Base-by-base conservation (phyloP, 139 green algal species). In the Spirogloea muscicola region DNA sequence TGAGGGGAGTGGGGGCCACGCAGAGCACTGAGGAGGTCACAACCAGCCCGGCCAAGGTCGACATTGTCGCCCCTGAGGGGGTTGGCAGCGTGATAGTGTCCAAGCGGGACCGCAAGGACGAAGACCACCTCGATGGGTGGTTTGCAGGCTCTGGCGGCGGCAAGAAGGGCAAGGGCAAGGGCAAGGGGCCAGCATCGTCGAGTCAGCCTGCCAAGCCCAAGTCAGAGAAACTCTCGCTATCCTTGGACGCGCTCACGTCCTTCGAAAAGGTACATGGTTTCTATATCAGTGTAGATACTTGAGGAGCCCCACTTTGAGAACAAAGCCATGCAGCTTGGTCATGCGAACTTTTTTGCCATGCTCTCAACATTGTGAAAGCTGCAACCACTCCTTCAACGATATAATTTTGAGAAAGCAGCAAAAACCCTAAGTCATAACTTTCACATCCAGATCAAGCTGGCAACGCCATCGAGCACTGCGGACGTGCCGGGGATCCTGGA, bases 111-210 rank as follows among this genome's bases (percentile, higher is more conserved):
- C 33, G 46, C n/a, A 39, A 36, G 27, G 73, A 81, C 4, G 64
- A 69, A n/a, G 66, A 78, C 3, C n/a, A n/a, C n/a, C 39, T 81
- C 3, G 73, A 79, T n/a, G 36, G 66, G n/a, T 66, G 49, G 64
- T 78, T 78, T 7, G 33, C 37, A 3, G 69, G 69, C 3, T 25
- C n/a, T 37, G 66, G 66, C 16, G 66, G 66, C 16, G 31, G 40
- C 25, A 81, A 81, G 49, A 74, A 74, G 42, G 73, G 62, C 38
- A 81, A 81, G 41, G 57, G 57, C 21, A 75, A 75, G 57, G 51
- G 57, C 2, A n/a, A n/a, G n/a, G n/a, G n/a, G n/a, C n/a, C n/a
- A n/a, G n/a, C n/a, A n/a, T n/a, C n/a, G n/a, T n/a, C n/a, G n/a
- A n/a, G n/a, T n/a, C 37, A 7, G 29, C 66, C 66, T 27, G 33